phyloP scores from a whole-genome alignment of 2,329 filamentous ascomycete species.

The Herpotrichia juniperi region DNA sequence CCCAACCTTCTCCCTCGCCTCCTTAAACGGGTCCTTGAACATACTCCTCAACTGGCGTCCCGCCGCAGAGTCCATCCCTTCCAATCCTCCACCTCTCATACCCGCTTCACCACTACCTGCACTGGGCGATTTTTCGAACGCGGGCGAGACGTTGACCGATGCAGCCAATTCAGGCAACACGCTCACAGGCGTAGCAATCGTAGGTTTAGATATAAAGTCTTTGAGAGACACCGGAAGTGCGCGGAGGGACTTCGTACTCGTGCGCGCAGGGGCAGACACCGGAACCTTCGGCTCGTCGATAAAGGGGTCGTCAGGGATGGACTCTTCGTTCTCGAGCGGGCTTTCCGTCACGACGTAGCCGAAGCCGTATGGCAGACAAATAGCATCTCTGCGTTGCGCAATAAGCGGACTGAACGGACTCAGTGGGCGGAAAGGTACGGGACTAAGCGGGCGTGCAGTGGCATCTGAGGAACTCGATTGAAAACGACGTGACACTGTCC shows the following conservation, averaged over 20 bases:
- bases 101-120: not conserved
- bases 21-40: slow-evolving; percentile 8
- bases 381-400: slow-evolving; percentile 6
- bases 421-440: slow-evolving; percentile 6
- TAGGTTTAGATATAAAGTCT: slow-evolving; percentile 5
- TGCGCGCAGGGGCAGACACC: too few species aligned
- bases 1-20: not conserved
- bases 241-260: not conserved
- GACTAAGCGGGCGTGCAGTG: slow-evolving; percentile 6
- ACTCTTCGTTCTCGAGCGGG: not conserved
- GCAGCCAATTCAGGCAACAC: not conserved
- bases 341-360: not conserved
- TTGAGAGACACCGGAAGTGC: slow-evolving; percentile 7
- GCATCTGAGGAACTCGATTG: slow-evolving; percentile 7
- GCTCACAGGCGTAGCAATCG: not conserved
- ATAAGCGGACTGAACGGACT: slow-evolving; percentile 7
- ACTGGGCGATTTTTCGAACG: not conserved
- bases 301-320: slow-evolving; percentile 3
- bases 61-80: not conserved
- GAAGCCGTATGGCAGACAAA: slow-evolving; percentile 5
- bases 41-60: not conserved
- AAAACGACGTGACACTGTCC: not conserved
- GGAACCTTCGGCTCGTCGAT: not conserved
- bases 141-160: not conserved
- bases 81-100: not conserved